Evolutionary conservation across 805 yeast species (phyloP), one percentile per base, ranked within the genome.

Genomic region (Wickerhamiella shivajii): DNA sequence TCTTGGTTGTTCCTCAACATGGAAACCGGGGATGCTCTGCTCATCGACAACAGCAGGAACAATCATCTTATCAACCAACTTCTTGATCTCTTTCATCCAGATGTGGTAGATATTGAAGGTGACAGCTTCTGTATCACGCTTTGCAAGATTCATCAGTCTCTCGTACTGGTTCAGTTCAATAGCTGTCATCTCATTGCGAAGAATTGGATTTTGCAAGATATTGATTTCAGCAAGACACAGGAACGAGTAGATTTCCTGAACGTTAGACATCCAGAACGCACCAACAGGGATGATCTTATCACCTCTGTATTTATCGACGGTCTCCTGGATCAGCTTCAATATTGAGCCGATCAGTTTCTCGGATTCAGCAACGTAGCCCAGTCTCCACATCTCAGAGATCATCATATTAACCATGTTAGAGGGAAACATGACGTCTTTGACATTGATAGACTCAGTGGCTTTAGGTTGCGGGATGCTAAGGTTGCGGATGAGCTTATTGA

Each of bases 241-340:
- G 63, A 90, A 90, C 3, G 97, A 84, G 56, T 79, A 80, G 48
- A 90, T 67, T 53, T 90, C 97, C 53, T 90, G 95, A 3, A 92
- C 85, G 58, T 90, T 90, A 3, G 96, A 80, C 43, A 90, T 66
- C 98, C 98, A 90, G 63, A 85, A 90, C 0, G 96, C 93, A 44
- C 95, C 97, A 46, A 83, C 83, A 29, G 83, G 73, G 48, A 85
- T 75, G 21, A 83, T 74, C 44, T 80, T 92, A 39, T 79, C 93
- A 36, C 87, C 94, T 45, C 76, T 77, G 50, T 77, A 64, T n/a
- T 65, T 59, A 33, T 78, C 67, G 12, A 87, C 93, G 40, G 79
- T 74, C 32, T 70, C 72, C 61, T 87, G 97, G 45, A 90, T 83
- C 2, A 79, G 77, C 18, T 80, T 71, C 52, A 87, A 66, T 2